A percentile compares a stretch with the other conserved stretches of the same genome.
Conservation (phyloP, 768 basidiomycete genomes). For the Fomitopsis pulvina region DNA sequence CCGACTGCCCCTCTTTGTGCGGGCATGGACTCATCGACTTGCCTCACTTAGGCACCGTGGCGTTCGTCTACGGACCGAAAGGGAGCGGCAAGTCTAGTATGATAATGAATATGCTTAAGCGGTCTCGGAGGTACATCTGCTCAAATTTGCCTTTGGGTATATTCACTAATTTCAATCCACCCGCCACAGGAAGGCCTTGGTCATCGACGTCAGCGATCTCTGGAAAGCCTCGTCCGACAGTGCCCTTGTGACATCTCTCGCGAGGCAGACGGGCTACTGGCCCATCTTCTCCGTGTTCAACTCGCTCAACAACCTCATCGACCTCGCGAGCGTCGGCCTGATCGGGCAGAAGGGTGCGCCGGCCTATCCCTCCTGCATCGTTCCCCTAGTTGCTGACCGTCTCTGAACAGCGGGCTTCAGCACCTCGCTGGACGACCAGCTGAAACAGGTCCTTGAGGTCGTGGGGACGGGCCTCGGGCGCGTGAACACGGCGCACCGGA, state of each 20-base stretch:
- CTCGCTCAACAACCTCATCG: slow-evolving; percentile 76
- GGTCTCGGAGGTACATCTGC: slow-evolving; percentile 43
- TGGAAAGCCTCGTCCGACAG: slow-evolving; percentile 64
- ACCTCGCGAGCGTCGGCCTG: slow-evolving; percentile 88
- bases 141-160: neutral
- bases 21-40: slow-evolving; percentile 4
- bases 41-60: slow-evolving; percentile 49
- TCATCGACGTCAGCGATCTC: slow-evolving; percentile 81
- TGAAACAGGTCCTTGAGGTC: slow-evolving; percentile 79
- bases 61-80: slow-evolving; percentile 78
- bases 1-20: slow-evolving; percentile 1
- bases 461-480: slow-evolving; percentile 65
- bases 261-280: slow-evolving; percentile 82
- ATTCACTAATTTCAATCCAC: neutral
- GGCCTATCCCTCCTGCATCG: neutral
- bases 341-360: slow-evolving; percentile 90
- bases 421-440: slow-evolving; percentile 71
- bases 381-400: too few relatives aligned
- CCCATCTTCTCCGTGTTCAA: slow-evolving; percentile 84
- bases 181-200: slow-evolving; percentile 50
- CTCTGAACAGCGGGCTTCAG: slow-evolving; percentile 68
- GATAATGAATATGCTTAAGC: slow-evolving; percentile 45
- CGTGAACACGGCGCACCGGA: slow-evolving; percentile 47
- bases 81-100: slow-evolving; percentile 73
- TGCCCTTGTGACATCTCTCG: slow-evolving; percentile 60